phyloP scores from a whole-genome alignment of 371 early-diverging fungal species.

The Cokeromyces recurvatus region DNA sequence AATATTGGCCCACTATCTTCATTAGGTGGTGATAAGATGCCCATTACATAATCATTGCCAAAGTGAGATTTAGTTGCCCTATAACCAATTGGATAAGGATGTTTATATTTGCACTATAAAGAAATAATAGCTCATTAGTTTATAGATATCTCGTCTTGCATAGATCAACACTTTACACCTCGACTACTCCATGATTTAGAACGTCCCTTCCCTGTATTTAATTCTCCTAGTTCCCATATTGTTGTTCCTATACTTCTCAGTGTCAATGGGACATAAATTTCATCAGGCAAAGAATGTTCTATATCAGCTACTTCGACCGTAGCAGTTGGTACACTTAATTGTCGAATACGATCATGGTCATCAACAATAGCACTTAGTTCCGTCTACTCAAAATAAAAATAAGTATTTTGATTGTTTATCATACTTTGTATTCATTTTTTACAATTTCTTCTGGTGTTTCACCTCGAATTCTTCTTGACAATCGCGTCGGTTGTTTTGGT shows the following conservation, averaged over 20 bases:
- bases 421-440: not conserved
- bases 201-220: slow-evolving; percentile 30
- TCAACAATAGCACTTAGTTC: slow-evolving; percentile 32
- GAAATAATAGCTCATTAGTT: too few relatives aligned
- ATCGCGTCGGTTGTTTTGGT: slow-evolving; percentile 8
- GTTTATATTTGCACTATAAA: slow-evolving; percentile 47
- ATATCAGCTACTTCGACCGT: slow-evolving; percentile 3
- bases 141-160: too few relatives aligned
- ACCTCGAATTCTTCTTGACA: slow-evolving; percentile 35
- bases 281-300: slow-evolving; percentile 1
- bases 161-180: slow-evolving; percentile 25
- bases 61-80: slow-evolving; percentile 51
- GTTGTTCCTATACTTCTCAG: slow-evolving; percentile 44
- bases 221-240: slow-evolving; percentile 33
- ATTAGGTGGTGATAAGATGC: slow-evolving; percentile 29
- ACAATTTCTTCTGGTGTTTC: slow-evolving; percentile 38
- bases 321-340: slow-evolving; percentile 8
- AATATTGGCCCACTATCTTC: slow-evolving; percentile 39
- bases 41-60: slow-evolving; percentile 51
- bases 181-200: slow-evolving; percentile 42
- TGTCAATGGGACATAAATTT: slow-evolving; percentile 28
- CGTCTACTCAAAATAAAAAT: slow-evolving; percentile 8
- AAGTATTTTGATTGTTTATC: not conserved
- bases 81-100: slow-evolving; percentile 56
- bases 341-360: slow-evolving; percentile 28